Evolutionary conservation across 2,329 filamentous ascomycete genomes (phyloP), one percentile per base, ranked within the genome.

Genomic region (Aureobasidium uvarum): DNA sequence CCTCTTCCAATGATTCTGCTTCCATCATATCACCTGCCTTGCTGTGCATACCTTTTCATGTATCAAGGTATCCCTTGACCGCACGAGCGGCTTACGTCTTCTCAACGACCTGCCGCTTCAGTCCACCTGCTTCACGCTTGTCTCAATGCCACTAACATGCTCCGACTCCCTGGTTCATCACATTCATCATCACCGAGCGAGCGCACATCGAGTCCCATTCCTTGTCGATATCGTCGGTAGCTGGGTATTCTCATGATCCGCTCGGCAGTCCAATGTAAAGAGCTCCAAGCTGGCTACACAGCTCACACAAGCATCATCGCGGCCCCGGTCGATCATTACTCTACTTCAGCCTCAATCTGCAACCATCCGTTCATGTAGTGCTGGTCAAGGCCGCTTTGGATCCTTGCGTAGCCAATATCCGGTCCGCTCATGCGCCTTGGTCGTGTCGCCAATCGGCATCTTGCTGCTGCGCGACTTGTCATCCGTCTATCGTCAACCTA

Each of bases 401-500:
- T 45, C 39, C 28, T 28, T 48, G 56, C 56, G 25, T 59, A 45
- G 41, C 39, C 28, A 59, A 48, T 25, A 46, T 38, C 31, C 23
- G 58, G 45, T 51, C 31, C 43, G 43, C 43, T 62, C 58, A 50
- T 62, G 58, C 45, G 58, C 18, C 45, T 51, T 62, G 16, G 7
- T 23, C 33, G 45, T 36, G 6, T 39, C 31, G 45, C 58, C 58
- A 62, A 62, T 51, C 58, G 58, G 58, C 58, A 36, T 39, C n/a
- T 50, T 62, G 45, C 58, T 62, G 45, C 58, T 62, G 45, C 54
- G 7, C 43, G 11, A 48, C 56, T 60, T 48, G 39, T 48, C 56
- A 36, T 45, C 45, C 20, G n/a, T 62, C 28, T 25, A n/a, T 36
- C 28, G 41, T 20, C 56, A 59, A 31, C 56, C 56, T 46, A 59